phyloP scores from a whole-genome alignment of 305 asterid genomes.

The Fraxinus floribunda region DNA sequence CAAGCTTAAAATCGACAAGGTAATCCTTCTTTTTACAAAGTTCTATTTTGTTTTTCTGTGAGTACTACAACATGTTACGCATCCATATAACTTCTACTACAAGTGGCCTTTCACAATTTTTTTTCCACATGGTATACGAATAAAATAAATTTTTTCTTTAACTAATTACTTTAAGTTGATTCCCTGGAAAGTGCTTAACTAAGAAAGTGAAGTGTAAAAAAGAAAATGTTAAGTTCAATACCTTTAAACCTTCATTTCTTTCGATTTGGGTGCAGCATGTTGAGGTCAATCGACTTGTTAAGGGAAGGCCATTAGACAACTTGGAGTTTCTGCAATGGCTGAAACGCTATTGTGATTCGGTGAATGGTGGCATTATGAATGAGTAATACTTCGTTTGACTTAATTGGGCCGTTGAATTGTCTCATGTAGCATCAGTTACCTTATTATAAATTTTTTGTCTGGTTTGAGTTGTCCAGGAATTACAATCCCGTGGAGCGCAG shows the following conservation, averaged over 20 bases:
- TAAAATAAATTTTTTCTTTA: not conserved
- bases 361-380: slow-evolving; percentile 77
- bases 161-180: not conserved
- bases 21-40: slow-evolving; percentile 14
- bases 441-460: slow-evolving; percentile 13
- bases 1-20: slow-evolving; percentile 83
- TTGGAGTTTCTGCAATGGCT: slow-evolving; percentile 95
- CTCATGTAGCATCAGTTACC: not conserved
- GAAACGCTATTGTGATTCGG: slow-evolving; percentile 85
- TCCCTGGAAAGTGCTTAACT: not conserved
- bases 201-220: not conserved
- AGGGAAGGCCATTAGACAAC: slow-evolving; percentile 92
- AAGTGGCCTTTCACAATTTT: not conserved
- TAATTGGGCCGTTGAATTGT: slow-evolving; percentile 2
- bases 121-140: not conserved
- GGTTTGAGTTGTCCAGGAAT: slow-evolving; percentile 48
- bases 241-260: not conserved
- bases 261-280: slow-evolving; percentile 54
- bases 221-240: not conserved
- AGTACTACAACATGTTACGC: not conserved
- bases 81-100: too few species aligned
- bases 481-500: slow-evolving; percentile 83
- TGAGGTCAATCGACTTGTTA: slow-evolving; percentile 84
- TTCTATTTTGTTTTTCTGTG: not conserved
- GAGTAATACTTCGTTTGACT: slow-evolving; percentile 41